These are phyloP conservation scores for Eremochloa ophiuroides DNA, from an alignment of 176 grass and related monocot species.

Conservation along the genomic window DNA sequence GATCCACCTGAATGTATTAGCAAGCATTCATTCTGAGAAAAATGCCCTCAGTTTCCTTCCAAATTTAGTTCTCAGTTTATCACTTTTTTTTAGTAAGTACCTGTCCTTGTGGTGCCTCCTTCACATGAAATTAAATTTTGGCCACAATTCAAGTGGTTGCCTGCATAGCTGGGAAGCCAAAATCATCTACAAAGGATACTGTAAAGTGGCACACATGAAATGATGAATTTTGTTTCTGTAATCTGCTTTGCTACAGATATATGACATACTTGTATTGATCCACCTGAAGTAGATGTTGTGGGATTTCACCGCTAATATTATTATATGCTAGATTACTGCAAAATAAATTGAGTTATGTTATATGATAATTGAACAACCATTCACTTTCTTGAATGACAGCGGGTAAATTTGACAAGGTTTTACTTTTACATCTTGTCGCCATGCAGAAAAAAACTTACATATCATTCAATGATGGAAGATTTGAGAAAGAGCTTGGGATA, in stretches of 20 bases:
- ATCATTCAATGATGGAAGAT: slow-evolving; percentile 43
- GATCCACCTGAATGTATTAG: slow-evolving; percentile 42
- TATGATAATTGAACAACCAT: slow-evolving; percentile 11
- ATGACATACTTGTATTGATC: slow-evolving; percentile 59
- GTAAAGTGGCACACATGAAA: neutral
- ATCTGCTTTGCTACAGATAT: slow-evolving; percentile 20
- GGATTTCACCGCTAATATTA: slow-evolving; percentile 57
- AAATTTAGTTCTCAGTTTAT: slow-evolving; percentile 9
- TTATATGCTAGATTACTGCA: slow-evolving; percentile 72
- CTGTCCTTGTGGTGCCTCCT: slow-evolving; percentile 4
- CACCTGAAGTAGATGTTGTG: slow-evolving; percentile 46
- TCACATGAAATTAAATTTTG: slow-evolving; percentile 30
- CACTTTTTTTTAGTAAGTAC: slow-evolving; percentile 17
- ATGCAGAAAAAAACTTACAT: slow-evolving; percentile 63
- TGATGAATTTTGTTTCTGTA: neutral
- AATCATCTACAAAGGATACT: neutral
- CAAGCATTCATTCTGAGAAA: slow-evolving; percentile 22
- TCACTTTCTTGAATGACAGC: neutral
- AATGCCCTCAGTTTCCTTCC: neutral
- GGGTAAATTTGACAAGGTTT: neutral
- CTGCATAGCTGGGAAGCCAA: slow-evolving; percentile 53
- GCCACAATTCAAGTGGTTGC: slow-evolving; percentile 69
- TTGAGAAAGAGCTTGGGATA: slow-evolving; percentile 60
- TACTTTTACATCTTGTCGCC: slow-evolving; percentile 16
- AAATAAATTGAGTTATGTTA: slow-evolving; percentile 23